phyloP scores from a whole-genome alignment of 2,329 filamentous ascomycete species.

The Chrysoporthe deuterocubensis region DNA sequence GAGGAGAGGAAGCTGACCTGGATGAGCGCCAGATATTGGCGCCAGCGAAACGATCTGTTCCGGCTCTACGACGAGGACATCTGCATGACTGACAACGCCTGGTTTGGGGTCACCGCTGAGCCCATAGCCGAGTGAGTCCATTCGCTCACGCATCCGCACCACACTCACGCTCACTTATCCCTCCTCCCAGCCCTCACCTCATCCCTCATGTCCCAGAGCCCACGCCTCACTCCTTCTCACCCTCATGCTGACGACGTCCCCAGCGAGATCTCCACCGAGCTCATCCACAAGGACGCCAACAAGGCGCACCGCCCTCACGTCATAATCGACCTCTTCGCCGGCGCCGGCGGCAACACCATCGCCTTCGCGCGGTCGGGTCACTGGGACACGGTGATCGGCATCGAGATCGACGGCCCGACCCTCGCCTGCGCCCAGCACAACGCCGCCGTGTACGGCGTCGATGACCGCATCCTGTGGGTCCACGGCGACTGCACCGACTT shows the following conservation, averaged over 20 bases:
- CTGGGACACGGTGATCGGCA: constrained; percentile 84
- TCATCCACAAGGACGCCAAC: constrained; percentile 60
- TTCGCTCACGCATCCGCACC: neutral
- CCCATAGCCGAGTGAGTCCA: constrained; percentile 77
- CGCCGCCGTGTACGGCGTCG: constrained; percentile 81
- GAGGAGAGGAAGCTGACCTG: neutral
- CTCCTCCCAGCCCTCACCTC: neutral
- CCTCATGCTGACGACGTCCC: neutral
- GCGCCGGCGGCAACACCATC: constrained; percentile 91
- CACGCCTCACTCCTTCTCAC: neutral
- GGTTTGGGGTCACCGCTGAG: constrained; percentile 97
- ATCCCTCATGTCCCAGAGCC: neutral
- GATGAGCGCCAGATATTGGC: constrained; percentile 72
- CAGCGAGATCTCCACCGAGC: constrained; percentile 76
- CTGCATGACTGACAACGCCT: constrained; percentile 89
- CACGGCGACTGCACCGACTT: constrained; percentile 84
- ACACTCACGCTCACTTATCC: neutral
- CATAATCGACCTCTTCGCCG: constrained; percentile 87
- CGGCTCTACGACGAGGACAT: constrained; percentile 85
- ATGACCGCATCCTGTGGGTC: constrained; percentile 79
- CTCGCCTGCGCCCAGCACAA: constrained; percentile 93
- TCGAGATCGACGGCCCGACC: constrained; percentile 81
- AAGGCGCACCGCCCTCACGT: constrained; percentile 36
- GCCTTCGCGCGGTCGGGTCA: constrained; percentile 83
- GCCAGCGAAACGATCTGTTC: constrained; percentile 87